Conservation (phyloP, 805 yeast species). For the Blastobotrys americana region DNA sequence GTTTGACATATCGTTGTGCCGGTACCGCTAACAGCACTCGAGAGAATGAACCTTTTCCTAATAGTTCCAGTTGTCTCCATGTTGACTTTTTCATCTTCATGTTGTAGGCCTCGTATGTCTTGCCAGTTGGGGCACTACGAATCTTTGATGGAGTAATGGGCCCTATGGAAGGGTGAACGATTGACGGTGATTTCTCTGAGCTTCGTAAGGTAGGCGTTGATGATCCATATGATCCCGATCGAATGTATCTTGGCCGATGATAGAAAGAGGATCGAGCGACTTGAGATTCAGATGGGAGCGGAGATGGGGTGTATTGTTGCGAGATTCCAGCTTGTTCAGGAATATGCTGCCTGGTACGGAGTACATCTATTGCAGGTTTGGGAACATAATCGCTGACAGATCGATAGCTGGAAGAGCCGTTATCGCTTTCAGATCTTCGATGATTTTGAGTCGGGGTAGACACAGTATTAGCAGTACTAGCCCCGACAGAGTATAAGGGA, state of each 20-base stretch:
- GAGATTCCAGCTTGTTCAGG: background rate
- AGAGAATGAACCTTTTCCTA: slow-evolving; percentile 38
- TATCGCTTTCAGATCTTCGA: background rate
- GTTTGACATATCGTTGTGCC: slow-evolving; percentile 24
- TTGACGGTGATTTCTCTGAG: background rate
- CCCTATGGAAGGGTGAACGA: too few species aligned
- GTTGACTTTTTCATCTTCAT: slow-evolving; percentile 18
- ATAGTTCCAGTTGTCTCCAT: slow-evolving; percentile 27
- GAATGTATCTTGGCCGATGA: background rate
- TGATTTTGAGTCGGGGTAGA: background rate
- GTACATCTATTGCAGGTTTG: background rate
- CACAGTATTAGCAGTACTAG: too few species aligned
- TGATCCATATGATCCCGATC: background rate
- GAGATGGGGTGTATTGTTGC: background rate
- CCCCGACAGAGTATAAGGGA: background rate
- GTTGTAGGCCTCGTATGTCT: slow-evolving; percentile 28
- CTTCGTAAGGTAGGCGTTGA: background rate
- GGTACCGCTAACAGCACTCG: slow-evolving; percentile 34
- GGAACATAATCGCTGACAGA: background rate
- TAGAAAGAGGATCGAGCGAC: background rate
- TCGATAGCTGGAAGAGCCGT: background rate
- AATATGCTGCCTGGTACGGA: background rate
- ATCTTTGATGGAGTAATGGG: background rate
- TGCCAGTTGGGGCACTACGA: background rate
- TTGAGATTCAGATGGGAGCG: background rate